Base-by-base conservation (phyloP, 2,329 filamentous ascomycete species). In the Fusarium fujikuroi region DNA sequence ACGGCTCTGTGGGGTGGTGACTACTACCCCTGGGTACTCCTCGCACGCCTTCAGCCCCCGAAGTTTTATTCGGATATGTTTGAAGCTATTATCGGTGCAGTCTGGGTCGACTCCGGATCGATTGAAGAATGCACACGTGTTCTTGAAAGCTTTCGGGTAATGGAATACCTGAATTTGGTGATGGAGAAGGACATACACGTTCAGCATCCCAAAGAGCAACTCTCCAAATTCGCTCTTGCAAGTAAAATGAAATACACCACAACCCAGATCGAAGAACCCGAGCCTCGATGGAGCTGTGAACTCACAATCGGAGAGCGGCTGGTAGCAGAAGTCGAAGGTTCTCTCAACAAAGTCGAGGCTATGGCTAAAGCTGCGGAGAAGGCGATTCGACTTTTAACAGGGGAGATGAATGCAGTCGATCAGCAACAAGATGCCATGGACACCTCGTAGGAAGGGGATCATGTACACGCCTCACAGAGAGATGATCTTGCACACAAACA, bases 1-100 rank as follows among this genome's bases (percentile, higher is more conserved):
- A 63, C 82, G 0, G 87, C 85, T 34, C 32, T 49, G 28, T 50
- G 47, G 47, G 21, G 47, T 32, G 28, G 18, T 14, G 21, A 30
- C 16, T 15, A 84, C 21, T 97, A 95, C 77, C 96, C 95, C 0
- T 98, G 95, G 95, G 85, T 88, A 3, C 81, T 90, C 0, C 88
- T 98, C 2, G 85, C 90, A 0, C 85, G 88, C 0, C 84, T 97
- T 2, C 85, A 87, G 19, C 87, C 91, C 1, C 89, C 89, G 21
- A 98, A 98, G 78, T 93, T 93, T 80, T 92, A 92, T 81, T 95
- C 92, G 0, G 95, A 98, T 80, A 83, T 98, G 12, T 85, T 98
- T 15, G 95, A 98, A 83, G 89, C 90, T 37, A 80, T 97, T 0
- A 81, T 98, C 0, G 95, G 93, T 0, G 95, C 95, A 0, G 87